These are phyloP conservation scores for Tulasnella calospora DNA, from an alignment of 768 basidiomycete species.

Conservation along the genomic window DNA sequence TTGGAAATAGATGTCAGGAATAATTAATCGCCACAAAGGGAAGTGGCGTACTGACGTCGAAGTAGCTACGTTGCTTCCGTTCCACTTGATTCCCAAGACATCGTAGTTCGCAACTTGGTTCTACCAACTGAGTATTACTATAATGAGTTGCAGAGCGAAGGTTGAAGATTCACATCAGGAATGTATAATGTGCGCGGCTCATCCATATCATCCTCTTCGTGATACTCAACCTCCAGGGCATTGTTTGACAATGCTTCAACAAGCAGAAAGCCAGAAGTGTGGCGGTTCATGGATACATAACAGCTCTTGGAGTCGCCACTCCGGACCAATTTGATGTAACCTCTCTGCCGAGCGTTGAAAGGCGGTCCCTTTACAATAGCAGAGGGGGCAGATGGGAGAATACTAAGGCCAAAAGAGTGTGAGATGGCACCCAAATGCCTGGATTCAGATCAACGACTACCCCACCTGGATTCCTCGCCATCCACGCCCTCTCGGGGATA, in stretches of 20 bases:
- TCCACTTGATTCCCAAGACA: neutral
- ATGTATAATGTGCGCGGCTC: neutral
- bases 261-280: neutral
- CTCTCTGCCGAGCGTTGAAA: neutral
- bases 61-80: neutral
- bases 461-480: neutral
- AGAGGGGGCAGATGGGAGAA: neutral
- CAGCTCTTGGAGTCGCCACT: neutral
- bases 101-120: neutral
- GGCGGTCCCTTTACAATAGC: neutral
- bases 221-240: neutral
- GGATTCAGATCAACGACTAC: neutral
- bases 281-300: neutral
- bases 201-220: neutral
- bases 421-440: too few species aligned
- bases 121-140: neutral
- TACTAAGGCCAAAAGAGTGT: neutral
- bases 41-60: neutral
- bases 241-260: neutral
- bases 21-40: too few species aligned
- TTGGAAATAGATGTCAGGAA: too few species aligned
- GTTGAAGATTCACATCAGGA: neutral
- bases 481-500: neutral
- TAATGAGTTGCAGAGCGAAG: rapidly evolving
- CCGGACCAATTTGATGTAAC: neutral